Base-by-base conservation (phyloP, 805 yeast genomes). In the Barnettozyma vustinii region DNA sequence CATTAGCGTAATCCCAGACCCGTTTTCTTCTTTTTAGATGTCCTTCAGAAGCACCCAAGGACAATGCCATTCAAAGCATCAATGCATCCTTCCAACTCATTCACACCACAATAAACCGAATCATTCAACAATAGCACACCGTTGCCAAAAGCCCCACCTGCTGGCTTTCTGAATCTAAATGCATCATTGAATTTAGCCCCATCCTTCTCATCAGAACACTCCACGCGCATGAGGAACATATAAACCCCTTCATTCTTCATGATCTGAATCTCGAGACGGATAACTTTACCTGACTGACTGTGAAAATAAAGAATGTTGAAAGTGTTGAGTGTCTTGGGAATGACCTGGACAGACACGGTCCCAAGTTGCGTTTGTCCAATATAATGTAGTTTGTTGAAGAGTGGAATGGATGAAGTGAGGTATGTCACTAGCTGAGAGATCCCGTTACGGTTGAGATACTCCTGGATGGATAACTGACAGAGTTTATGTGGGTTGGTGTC, bases 401-500 rank as follows among this genome's bases (percentile, higher is more conserved):
- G 42, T 15, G 36, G 45, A 12, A 51, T 55, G 12, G 64, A 55
- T 15, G 56, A 54, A 30, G 54, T 62, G 15, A 46, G 27, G 42
- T 50, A 50, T 35, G 42, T 44, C 15, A 50, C 42, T 27, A 50
- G 19, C 35, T 46, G 47, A 4, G 45, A 36, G 26, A 50, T 44
- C 4, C 65, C 64, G 8, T 56, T 47, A 1, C 35, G 46, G n/a
- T 50, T 52, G 40, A 61, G 37, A 37, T 51, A 56, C 15, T 48
- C 52, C 40, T 55, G 56, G 19, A 61, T 60, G 7, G 62, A 60
- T 5, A 46, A 37, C 19, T 59, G 37, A 30, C 60, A 61, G 2
- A 59, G 16, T 16, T 52, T 54, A 42, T 61, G 65, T 12, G 63
- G 64, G 36, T 61, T 61, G 0, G 50, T 20, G 6, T 48, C 44